Conservation (phyloP, 1,284 basidiomycete species). For the Melampsora larici-populina region DNA sequence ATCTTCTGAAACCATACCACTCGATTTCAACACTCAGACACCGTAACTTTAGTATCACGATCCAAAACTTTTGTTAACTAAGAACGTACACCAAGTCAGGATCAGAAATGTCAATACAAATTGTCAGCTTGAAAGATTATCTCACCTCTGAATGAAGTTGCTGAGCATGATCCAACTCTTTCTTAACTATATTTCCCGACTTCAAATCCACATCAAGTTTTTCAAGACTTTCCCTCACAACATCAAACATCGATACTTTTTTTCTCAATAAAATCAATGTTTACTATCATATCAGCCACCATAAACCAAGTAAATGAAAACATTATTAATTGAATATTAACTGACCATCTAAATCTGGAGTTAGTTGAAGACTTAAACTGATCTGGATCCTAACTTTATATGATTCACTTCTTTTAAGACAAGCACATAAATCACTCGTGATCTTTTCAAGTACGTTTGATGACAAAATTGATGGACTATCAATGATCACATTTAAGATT, state of each 20-base stretch:
- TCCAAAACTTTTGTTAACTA: not conserved
- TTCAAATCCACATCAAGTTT: constrained; percentile 1
- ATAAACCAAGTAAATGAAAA: not conserved
- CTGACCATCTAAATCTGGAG: not conserved
- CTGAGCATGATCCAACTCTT: constrained; percentile 29
- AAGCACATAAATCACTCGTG: not conserved
- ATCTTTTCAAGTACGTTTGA: not conserved
- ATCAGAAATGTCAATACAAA: not conserved
- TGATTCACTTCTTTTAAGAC: constrained; percentile 8
- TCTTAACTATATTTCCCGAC: constrained; percentile 3
- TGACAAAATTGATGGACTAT: not conserved
- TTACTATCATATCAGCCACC: not conserved
- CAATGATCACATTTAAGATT: not conserved
- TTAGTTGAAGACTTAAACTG: constrained; percentile 26
- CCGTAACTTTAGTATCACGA: not conserved
- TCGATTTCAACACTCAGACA: not conserved
- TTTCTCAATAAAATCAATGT: not conserved
- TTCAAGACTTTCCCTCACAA: not conserved
- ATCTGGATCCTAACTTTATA: constrained; percentile 41
- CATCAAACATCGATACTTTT: not conserved
- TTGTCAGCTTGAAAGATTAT: not conserved
- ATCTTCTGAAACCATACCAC: not conserved
- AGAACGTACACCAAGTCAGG: not conserved
- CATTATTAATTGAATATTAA: not conserved
- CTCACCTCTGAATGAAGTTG: constrained; percentile 14